phyloP scores from a whole-genome alignment of 495 filamentous ascomycete species.

The Penicillium fimorum region DNA sequence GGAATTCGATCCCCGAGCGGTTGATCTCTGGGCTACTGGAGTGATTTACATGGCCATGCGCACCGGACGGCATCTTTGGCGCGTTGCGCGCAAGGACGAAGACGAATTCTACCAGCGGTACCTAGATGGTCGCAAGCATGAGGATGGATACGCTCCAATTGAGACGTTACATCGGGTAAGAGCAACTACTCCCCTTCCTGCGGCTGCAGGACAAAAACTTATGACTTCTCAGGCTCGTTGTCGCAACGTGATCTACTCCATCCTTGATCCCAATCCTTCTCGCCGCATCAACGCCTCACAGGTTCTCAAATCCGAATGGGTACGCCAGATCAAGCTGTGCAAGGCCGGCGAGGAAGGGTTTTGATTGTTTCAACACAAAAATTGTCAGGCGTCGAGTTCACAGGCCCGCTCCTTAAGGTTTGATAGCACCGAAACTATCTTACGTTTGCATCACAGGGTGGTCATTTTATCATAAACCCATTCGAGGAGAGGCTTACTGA shows the following conservation, averaged over 20 bases:
- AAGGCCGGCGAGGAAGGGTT: constrained; percentile 92
- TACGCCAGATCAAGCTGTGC: constrained; percentile 92
- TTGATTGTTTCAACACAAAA: constrained; percentile 31
- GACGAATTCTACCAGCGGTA: constrained; percentile 97
- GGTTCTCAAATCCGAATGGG: constrained; percentile 97
- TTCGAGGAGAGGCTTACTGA: constrained; percentile 18
- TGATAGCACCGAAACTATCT: constrained; percentile 11
- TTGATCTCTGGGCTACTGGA: constrained; percentile 96
- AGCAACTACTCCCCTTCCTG: constrained; percentile 17
- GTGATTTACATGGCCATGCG: constrained; percentile 99
- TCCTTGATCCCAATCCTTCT: constrained; percentile 86
- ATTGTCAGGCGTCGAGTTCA: constrained; percentile 4
- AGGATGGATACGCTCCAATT: constrained; percentile 94
- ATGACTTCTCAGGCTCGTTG: constrained; percentile 74
- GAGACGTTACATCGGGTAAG: constrained; percentile 93
- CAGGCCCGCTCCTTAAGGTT: constrained; percentile 3
- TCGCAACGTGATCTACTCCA: constrained; percentile 98
- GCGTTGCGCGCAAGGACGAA: constrained; percentile 90
- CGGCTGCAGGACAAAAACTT: constrained; percentile 28
- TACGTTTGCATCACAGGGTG: constrained; percentile 26
- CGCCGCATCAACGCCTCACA: constrained; percentile 94
- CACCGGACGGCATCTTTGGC: constrained; percentile 93
- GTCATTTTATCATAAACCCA: constrained; percentile 33
- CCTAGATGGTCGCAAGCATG: constrained; percentile 84
- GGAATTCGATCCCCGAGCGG: constrained; percentile 94